Evolutionary conservation across 179 eudicot species (phyloP), one percentile per base, ranked within the genome.

Genomic region (Spinacia oleracea): DNA sequence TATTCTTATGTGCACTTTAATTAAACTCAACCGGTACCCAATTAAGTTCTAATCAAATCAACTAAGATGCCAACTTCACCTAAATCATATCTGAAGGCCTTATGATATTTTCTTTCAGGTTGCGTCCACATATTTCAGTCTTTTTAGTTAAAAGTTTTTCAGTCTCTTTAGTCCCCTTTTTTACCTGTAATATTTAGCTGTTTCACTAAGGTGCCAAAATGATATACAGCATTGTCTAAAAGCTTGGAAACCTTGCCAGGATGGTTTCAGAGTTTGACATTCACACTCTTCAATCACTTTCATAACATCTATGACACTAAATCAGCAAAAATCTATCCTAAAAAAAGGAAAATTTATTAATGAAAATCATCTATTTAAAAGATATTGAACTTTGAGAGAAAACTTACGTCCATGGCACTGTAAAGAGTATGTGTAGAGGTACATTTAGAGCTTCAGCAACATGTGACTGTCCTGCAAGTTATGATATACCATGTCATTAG

Each of bases 361-460:
- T 3, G 2, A 46, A 45, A 29, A 71, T 46, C 25, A 53, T 9
- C 14, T 12, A 71, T 29, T 25, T 15, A 34, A 72, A 14, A 25
- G 1, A 40, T 25, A 58, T 21, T 34, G 40, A 43, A 70, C 56
- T 72, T 72, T 51, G 69, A 20, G 27, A 50, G 58, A 76, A n/a
- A 77, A 70, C 97, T 87, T 78, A 92, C 97, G 93, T 92, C 97
- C 97, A 92, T 42, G 97, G 97, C 85, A 89, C 81, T 46, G 97
- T 92, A 89, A 92, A 92, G 84, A 92, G 89, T 82, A 92, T 91
- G 88, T 92, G 91, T 78, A 89, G 87, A 78, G 97, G 97, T 16
- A 92, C 86, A 70, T 87, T 89, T 56, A 92, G 95, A 87, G 93
- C 94, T 89, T 90, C 97, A 75, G 97, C 97, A 78, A 92, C 90